Evolutionary conservation across 257 asterid genomes (phyloP).

Genomic region (Gentiana straminea): DNA sequence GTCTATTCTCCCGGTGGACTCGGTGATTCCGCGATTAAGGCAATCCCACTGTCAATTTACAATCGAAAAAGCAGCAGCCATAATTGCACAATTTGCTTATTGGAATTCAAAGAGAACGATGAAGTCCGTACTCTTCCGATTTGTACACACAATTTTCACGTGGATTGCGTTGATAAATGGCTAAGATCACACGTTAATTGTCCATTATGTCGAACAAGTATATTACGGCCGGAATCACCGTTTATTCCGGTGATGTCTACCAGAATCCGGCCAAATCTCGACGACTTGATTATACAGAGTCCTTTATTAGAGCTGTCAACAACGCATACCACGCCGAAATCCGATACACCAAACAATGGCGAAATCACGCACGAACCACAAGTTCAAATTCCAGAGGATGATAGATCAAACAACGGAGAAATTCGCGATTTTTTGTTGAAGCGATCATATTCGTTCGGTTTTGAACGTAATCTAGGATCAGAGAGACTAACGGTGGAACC

Average conservation of each 20-base stretch:
- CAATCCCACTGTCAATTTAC: slow-evolving; percentile 73
- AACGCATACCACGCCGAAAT: slow-evolving; percentile 35
- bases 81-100: slow-evolving; percentile 83
- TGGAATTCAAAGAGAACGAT: slow-evolving; percentile 76
- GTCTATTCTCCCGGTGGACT: slow-evolving; percentile 84
- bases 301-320: slow-evolving; percentile 44
- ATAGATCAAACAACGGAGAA: slow-evolving; percentile 32
- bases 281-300: slow-evolving; percentile 54
- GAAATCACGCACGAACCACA: slow-evolving; percentile 53
- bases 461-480: slow-evolving; percentile 76
- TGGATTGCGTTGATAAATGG: slow-evolving; percentile 95
- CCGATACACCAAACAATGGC: slow-evolving; percentile 23
- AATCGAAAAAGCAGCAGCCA: slow-evolving; percentile 41
- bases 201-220: slow-evolving; percentile 84
- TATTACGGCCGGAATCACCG: slow-evolving; percentile 70
- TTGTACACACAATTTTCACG: slow-evolving; percentile 81
- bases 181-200: slow-evolving; percentile 92
- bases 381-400: slow-evolving; percentile 50
- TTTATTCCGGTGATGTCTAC: slow-evolving; percentile 86
- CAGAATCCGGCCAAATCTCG: slow-evolving; percentile 78
- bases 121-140: slow-evolving; percentile 84
- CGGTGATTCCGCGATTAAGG: slow-evolving; percentile 72
- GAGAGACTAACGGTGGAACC: slow-evolving; percentile 65
- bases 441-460: slow-evolving; percentile 90
- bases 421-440: slow-evolving; percentile 55